Evolutionary conservation across 495 filamentous ascomycete genomes (phyloP), one percentile per base, ranked within the genome.

Genomic region (Lasiosphaeris hirsuta): DNA sequence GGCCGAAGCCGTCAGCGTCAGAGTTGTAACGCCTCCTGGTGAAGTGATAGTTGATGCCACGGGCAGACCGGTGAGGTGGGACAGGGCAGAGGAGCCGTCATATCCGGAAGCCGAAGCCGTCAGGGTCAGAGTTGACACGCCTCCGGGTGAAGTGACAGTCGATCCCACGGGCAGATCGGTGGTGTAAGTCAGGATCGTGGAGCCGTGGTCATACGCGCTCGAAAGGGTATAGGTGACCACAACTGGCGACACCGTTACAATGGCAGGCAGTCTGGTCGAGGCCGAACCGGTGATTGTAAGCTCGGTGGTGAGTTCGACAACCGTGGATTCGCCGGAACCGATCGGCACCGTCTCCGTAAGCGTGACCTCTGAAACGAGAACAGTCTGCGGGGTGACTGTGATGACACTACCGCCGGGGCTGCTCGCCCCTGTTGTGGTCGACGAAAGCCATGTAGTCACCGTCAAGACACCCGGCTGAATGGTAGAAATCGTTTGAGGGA

Each of bases 271-370:
- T 1, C 36, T 1, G 5, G 39, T 9, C 2, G 55, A 48, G 15
- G 23, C 11, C 9, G 41, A 35, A 23, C 42, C 38, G 9, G 36
- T 35, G 43, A 63, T 14, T 8, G 60, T 60, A 14, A 69, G 10
- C 42, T 60, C 36, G 3, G 59, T 63, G 9, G 61, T 68, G 10
- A 65, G 39, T 5, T 45, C 59, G 18, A 66, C 39, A 4, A 61
- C 39, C 0, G 60, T 60, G 46, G 52, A 58, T 13, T 43, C 42
- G n/a, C 63, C 61, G 14, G 50, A 33, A 7, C 63, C 65, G 14
- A 68, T 19, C 7, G 63, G 55, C 4, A 70, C 37, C 1, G 65
- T 66, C 39, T 70, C 51, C 4, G 41, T 66, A 30, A 70, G 23
- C 0, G 66, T 66, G 18, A 66, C 49, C 4, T 58, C 46, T 2